Evolutionary conservation across 257 asterid genomes (phyloP).

Genomic region (Solanum piurae): DNA sequence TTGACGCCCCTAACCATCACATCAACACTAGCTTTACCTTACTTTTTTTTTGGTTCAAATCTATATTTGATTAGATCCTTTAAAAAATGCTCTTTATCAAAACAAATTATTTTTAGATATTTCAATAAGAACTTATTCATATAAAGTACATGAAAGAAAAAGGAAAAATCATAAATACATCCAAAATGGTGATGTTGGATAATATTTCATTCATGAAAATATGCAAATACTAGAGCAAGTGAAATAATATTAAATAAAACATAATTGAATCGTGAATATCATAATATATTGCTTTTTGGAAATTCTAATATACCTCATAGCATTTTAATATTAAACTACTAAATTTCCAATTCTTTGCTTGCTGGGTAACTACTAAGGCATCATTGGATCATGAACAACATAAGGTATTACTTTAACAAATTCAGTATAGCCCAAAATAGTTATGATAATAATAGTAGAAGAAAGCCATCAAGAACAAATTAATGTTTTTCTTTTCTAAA

Average conservation of each 20-base stretch:
- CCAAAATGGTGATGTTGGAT: no score
- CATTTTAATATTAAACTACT: not conserved
- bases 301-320: not conserved
- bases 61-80: no score
- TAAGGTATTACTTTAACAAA: not conserved
- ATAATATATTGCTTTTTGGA: not conserved
- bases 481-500: not conserved
- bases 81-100: no score
- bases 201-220: not conserved
- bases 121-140: no score
- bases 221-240: no score
- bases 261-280: not conserved
- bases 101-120: no score
- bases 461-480: not conserved
- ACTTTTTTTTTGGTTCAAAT: no score
- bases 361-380: not conserved
- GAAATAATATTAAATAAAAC: not conserved
- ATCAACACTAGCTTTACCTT: no score
- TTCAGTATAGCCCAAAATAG: not conserved
- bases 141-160: no score
- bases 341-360: not conserved
- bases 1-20: no score
- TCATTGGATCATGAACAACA: not conserved
- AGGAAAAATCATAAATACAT: no score
- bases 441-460: not conserved